phyloP scores from a whole-genome alignment of 805 yeast genomes.

The Danielozyma ontarioensis region DNA sequence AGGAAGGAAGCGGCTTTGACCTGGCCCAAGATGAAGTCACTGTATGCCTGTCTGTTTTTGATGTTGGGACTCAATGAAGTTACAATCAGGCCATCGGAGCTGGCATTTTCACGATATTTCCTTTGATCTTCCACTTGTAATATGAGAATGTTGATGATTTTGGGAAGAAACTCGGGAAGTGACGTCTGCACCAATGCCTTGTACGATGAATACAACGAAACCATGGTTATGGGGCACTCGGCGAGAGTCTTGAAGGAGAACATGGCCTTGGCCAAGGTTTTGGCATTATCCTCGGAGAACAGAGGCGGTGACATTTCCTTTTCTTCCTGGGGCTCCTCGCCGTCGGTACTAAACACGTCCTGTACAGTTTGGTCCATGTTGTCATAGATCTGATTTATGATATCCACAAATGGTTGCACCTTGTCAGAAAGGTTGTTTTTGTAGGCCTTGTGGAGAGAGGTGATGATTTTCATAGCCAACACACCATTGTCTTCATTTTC shows the following conservation, averaged over 20 bases:
- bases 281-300: constrained; percentile 38
- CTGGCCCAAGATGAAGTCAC: constrained; percentile 88
- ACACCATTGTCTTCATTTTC: constrained; percentile 98
- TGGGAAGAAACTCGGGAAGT: constrained; percentile 74
- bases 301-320: constrained; percentile 37
- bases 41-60: constrained; percentile 69
- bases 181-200: constrained; percentile 68
- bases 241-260: constrained; percentile 85
- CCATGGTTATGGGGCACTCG: constrained; percentile 97
- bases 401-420: constrained; percentile 72
- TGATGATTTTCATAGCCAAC: constrained; percentile 79
- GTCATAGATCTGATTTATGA: constrained; percentile 70
- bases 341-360: constrained; percentile 52
- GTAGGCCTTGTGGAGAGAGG: constrained; percentile 81
- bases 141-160: constrained; percentile 66
- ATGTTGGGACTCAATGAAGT: constrained; percentile 74
- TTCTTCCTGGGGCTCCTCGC: constrained; percentile 3
- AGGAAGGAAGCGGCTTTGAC: constrained; percentile 94
- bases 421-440: constrained; percentile 61
- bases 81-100: constrained; percentile 53
- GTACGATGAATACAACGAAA: constrained; percentile 82
- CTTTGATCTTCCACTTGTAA: constrained; percentile 79
- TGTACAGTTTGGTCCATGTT: constrained; percentile 74
- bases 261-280: constrained; percentile 61
- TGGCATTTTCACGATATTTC: constrained; percentile 32